Percentiles rank a stretch among this genome's conserved stretches.
These are phyloP conservation scores for Melampsora larici-populina DNA, from an alignment of 1,284 basidiomycete genomes.

Conservation along the genomic window DNA sequence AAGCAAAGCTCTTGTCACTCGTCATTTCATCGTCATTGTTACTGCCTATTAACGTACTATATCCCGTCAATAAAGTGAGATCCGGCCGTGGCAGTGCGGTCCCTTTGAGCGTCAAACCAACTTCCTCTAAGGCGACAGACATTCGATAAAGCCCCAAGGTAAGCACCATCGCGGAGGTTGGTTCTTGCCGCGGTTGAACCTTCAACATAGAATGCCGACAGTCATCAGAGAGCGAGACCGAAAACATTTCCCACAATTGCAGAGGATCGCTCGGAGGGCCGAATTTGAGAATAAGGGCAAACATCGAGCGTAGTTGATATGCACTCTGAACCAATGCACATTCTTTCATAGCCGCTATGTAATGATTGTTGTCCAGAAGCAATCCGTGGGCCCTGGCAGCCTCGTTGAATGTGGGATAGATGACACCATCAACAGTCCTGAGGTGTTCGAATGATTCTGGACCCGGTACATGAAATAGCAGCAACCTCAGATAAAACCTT, in stretches of 20 bases:
- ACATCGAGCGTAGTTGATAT: slow-evolving; percentile 55
- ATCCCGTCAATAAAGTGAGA: too few relatives aligned
- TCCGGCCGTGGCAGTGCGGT: too few relatives aligned
- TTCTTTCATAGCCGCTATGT: slow-evolving; percentile 56
- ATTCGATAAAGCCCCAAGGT: too few relatives aligned
- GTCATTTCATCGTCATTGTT: too few relatives aligned
- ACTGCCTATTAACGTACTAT: too few relatives aligned
- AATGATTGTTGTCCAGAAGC: slow-evolving; percentile 50
- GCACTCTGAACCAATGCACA: slow-evolving; percentile 57
- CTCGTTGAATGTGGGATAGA: not conserved
- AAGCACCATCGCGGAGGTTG: not conserved
- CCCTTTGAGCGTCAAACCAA: too few relatives aligned
- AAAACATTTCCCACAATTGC: slow-evolving; percentile 55
- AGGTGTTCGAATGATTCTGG: not conserved
- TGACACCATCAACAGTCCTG: not conserved
- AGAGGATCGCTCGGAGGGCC: slow-evolving; percentile 53
- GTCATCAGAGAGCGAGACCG: slow-evolving; percentile 56
- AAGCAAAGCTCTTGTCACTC: too few relatives aligned
- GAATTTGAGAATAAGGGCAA: slow-evolving; percentile 56
- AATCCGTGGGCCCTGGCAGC: not conserved
- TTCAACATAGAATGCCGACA: not conserved
- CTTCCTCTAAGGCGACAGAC: too few relatives aligned
- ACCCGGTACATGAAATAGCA: not conserved
- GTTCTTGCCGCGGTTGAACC: too few relatives aligned
- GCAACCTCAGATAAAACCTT: not conserved